Evolutionary conservation across 441 rosid species (phyloP).

Genomic region (Capsella rubella): DNA sequence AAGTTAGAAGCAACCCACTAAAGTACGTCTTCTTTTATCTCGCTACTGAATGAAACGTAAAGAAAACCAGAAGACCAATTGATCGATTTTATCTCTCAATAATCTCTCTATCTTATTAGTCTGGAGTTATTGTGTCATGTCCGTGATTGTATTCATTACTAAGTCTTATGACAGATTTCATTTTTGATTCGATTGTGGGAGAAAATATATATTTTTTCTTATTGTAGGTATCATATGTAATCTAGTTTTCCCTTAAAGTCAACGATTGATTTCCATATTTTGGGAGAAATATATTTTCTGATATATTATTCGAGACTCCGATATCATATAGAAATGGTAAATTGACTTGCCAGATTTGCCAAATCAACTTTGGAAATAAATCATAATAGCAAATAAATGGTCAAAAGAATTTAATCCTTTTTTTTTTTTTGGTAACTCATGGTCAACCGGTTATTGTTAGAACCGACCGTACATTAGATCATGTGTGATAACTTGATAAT

Average conservation of each 20-base stretch:
- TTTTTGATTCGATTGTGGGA: too few species aligned
- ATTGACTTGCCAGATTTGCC: neutral
- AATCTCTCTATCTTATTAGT: too few species aligned
- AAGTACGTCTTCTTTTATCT: neutral
- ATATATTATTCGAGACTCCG: neutral
- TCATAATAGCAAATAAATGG: neutral
- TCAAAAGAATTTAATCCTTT: neutral
- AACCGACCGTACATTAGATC: neutral
- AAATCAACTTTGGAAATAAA: neutral
- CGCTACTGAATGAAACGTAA: neutral
- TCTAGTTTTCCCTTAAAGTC: neutral
- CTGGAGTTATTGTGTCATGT: too few species aligned
- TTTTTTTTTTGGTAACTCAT: too few species aligned
- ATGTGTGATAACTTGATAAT: constrained; percentile 23
- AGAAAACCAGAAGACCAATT: neutral
- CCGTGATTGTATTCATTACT: too few species aligned
- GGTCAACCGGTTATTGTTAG: too few species aligned
- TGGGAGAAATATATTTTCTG: neutral
- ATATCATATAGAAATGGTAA: neutral
- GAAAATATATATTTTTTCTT: too few species aligned
- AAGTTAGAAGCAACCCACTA: neutral
- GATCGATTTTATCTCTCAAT: too few species aligned
- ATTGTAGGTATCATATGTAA: neutral
- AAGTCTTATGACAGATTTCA: too few species aligned
- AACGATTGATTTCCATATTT: neutral